These are phyloP conservation scores for Dryas drummondii DNA, from an alignment of 306 rosid species.

Conservation along the genomic window DNA sequence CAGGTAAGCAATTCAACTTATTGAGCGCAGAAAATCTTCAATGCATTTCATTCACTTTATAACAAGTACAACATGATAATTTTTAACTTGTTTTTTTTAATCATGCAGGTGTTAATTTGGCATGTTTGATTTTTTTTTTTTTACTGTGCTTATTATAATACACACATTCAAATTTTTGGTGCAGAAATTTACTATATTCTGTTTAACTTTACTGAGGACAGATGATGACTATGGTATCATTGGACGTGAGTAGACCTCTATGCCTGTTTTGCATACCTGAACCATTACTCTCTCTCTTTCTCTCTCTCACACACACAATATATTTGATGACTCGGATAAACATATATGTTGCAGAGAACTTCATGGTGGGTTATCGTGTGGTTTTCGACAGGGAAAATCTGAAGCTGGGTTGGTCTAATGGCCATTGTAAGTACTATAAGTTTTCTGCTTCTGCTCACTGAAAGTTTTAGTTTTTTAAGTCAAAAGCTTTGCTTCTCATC, in stretches of 20 bases:
- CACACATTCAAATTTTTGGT: slow-evolving; percentile 22
- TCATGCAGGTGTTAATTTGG: not conserved
- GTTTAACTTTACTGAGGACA: slow-evolving; percentile 35
- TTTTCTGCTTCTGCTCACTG: not conserved
- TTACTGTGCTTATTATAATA: not conserved
- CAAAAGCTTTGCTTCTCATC: not conserved
- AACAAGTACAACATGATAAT: not conserved
- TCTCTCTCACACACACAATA: not conserved
- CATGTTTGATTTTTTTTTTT: not conserved
- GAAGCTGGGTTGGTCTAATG: slow-evolving; percentile 61
- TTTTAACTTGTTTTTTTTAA: not conserved
- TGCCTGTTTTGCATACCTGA: not conserved
- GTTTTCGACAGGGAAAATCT: slow-evolving; percentile 61
- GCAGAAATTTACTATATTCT: slow-evolving; percentile 45
- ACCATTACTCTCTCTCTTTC: too few relatives aligned
- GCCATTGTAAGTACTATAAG: slow-evolving; percentile 49
- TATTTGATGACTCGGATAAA: slow-evolving; percentile 13
- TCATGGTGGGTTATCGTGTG: slow-evolving; percentile 50
- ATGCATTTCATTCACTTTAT: not conserved
- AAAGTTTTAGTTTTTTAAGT: not conserved
- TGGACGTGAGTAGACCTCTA: slow-evolving; percentile 59
- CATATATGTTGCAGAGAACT: slow-evolving; percentile 51
- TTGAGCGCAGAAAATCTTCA: not conserved
- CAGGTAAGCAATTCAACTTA: slow-evolving; percentile 26
- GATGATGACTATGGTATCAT: slow-evolving; percentile 38